Evolutionary conservation across 805 yeast species (phyloP).

Genomic region (Pichia ethanolica): DNA sequence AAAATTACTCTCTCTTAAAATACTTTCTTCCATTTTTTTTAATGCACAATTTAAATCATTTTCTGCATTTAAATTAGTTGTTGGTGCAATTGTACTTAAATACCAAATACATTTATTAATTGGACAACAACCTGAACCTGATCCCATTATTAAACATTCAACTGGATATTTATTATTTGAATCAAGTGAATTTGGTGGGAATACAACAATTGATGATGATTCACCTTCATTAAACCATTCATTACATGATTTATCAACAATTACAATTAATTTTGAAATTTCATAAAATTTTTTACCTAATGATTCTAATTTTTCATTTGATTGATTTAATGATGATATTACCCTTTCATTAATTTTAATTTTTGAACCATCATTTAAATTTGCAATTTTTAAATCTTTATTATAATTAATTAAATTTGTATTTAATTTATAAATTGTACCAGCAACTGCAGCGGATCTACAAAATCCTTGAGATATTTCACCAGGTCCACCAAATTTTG

Average conservation of each 20-base stretch:
- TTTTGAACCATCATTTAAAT: slow-evolving; percentile 65
- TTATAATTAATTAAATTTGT: slow-evolving; percentile 62
- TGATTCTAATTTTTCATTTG: slow-evolving; percentile 37
- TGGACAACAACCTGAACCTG: slow-evolving; percentile 84
- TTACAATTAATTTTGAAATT: slow-evolving; percentile 68
- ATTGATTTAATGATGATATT: slow-evolving; percentile 67
- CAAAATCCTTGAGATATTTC: slow-evolving; percentile 96
- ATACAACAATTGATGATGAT: slow-evolving; percentile 78
- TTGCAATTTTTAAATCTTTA: slow-evolving; percentile 57
- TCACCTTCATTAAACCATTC: slow-evolving; percentile 91
- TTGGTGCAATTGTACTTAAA: slow-evolving; percentile 67
- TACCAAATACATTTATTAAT: slow-evolving; percentile 88
- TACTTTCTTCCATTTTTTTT: slow-evolving; percentile 67
- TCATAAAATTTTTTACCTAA: slow-evolving; percentile 29
- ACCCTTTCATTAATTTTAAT: slow-evolving; percentile 75
- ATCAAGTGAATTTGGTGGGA: slow-evolving; percentile 78
- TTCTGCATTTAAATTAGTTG: slow-evolving; percentile 48
- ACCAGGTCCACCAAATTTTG: slow-evolving; percentile 94
- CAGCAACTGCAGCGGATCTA: slow-evolving; percentile 96
- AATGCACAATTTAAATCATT: slow-evolving; percentile 76
- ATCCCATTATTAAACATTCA: slow-evolving; percentile 81
- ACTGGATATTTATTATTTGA: slow-evolving; percentile 63
- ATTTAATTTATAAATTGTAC: slow-evolving; percentile 83
- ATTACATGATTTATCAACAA: slow-evolving; percentile 78
- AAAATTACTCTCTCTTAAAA: slow-evolving; percentile 70